Percentiles rank a stretch among this genome's conserved stretches.
These are phyloP conservation scores for Cornus suecica DNA, from an alignment of 148 eudicot genomes.

Conservation along the genomic window DNA sequence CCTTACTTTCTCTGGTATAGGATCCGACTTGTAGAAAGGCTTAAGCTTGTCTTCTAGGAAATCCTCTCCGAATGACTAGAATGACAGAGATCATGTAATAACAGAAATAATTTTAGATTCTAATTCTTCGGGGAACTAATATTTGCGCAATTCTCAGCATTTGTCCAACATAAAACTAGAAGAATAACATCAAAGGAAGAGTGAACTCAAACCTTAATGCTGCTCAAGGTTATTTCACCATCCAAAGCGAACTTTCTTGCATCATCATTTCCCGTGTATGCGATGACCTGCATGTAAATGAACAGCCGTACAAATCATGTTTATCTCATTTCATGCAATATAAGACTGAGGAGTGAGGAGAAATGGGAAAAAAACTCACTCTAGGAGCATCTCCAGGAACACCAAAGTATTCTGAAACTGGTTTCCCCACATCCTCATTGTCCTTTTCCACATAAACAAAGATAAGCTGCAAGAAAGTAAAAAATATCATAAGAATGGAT, in stretches of 20 bases:
- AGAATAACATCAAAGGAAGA: not conserved
- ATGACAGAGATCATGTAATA: conserved; percentile 7
- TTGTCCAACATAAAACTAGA: not conserved
- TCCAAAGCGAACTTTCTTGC: conserved; percentile 57
- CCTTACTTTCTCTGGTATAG: conserved; percentile 82
- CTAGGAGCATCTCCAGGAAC: conserved; percentile 67
- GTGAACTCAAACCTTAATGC: conserved; percentile 49
- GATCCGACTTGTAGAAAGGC: conserved; percentile 87
- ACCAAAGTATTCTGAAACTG: conserved; percentile 92
- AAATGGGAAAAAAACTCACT: conserved; percentile 23
- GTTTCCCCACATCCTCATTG: conserved; percentile 76
- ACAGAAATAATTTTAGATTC: not conserved
- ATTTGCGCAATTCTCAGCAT: not conserved
- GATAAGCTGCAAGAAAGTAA: conserved; percentile 48
- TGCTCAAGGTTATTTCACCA: conserved; percentile 56
- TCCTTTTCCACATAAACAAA: conserved; percentile 78
- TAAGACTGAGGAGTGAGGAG: not conserved
- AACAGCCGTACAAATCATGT: not conserved
- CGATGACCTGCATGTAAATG: conserved; percentile 51
- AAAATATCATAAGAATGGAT: not conserved
- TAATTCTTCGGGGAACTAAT: not conserved
- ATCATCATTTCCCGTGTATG: conserved; percentile 71
- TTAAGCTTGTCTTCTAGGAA: conserved; percentile 78
- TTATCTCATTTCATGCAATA: not conserved
- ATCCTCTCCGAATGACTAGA: conserved; percentile 65